Percentiles rank a stretch among this genome's conserved stretches.
These are phyloP conservation scores for Panellus pusillus DNA, from an alignment of 768 basidiomycete genomes.

Conservation along the genomic window DNA sequence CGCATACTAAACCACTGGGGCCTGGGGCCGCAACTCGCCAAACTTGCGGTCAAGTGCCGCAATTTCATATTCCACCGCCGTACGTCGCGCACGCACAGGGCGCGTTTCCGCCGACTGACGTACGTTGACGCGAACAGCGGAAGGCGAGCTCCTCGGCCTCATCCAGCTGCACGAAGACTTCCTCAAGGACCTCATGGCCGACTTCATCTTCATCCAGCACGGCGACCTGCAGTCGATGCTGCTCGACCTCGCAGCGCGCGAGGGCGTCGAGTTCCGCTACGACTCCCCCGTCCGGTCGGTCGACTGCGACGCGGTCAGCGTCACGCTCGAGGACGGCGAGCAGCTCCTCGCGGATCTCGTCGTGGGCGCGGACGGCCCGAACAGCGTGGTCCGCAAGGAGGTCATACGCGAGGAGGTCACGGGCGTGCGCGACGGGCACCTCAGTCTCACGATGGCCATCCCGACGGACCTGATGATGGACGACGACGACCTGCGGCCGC, in stretches of 20 bases:
- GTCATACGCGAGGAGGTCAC: slow-evolving; percentile 29
- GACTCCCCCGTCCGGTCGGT: slow-evolving; percentile 36
- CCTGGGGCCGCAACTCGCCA: slow-evolving; percentile 41
- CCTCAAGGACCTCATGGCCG: slow-evolving; percentile 38
- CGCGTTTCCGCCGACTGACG: background rate
- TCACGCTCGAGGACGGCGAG: slow-evolving; percentile 43
- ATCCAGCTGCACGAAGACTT: slow-evolving; percentile 50
- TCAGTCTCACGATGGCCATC: slow-evolving; percentile 34
- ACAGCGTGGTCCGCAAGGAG: slow-evolving; percentile 37
- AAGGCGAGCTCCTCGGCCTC: slow-evolving; percentile 32
- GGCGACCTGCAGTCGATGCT: slow-evolving; percentile 51
- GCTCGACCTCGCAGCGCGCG: slow-evolving; percentile 42
- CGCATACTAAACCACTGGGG: slow-evolving; percentile 58
- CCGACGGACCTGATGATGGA: slow-evolving; percentile 31
- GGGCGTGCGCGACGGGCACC: slow-evolving; percentile 27
- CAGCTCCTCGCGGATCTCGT: slow-evolving; percentile 50
- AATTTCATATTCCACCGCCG: slow-evolving; percentile 32
- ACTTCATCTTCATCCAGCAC: slow-evolving; percentile 45
- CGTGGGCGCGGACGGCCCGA: slow-evolving; percentile 60
- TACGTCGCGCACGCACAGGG: slow-evolving; percentile 2
- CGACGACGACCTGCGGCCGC: slow-evolving; percentile 32
- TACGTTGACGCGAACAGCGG: background rate
- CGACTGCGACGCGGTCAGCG: slow-evolving; percentile 32
- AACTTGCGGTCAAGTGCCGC: slow-evolving; percentile 35
- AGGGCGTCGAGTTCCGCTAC: slow-evolving; percentile 49